Evolutionary conservation across 192 early-diverging fungal species (phyloP).

Genomic region (Gaertneriomyces semiglobifer): DNA sequence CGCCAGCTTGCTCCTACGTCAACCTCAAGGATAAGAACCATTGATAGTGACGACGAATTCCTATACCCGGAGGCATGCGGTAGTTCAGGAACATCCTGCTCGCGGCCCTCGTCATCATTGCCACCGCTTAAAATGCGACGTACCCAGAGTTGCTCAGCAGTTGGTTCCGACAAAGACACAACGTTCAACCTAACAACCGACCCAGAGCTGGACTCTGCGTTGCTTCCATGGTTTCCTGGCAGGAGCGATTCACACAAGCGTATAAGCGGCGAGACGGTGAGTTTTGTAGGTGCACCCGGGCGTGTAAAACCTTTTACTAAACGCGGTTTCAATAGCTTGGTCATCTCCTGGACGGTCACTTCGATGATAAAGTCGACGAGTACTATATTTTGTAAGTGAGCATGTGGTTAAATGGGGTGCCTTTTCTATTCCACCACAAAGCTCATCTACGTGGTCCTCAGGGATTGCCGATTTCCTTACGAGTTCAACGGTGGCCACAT

Average conservation of each 20-base stretch:
- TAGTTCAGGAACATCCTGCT: background rate
- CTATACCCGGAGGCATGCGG: background rate
- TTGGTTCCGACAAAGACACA: too few relatives aligned
- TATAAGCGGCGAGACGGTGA: constrained; percentile 28
- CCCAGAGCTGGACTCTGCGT: constrained; percentile 3
- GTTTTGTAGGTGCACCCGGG: background rate
- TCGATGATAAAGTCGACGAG: constrained; percentile 54
- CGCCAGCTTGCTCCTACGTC: background rate
- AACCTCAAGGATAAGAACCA: background rate
- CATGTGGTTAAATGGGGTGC: too few relatives aligned
- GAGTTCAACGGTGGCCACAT: constrained; percentile 87
- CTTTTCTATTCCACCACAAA: too few relatives aligned
- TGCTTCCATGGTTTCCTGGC: constrained; percentile 14
- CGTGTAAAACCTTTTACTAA: background rate
- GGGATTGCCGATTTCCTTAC: constrained; percentile 82
- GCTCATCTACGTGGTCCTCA: too few relatives aligned
- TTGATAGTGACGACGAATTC: background rate
- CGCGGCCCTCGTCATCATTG: background rate
- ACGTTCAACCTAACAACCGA: too few relatives aligned
- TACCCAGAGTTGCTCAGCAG: constrained; percentile 13
- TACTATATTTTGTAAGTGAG: constrained; percentile 51
- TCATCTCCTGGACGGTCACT: constrained; percentile 66
- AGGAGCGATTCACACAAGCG: constrained; percentile 24
- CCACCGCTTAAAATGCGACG: constrained; percentile 23
- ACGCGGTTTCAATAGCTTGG: constrained; percentile 39